These are phyloP conservation scores for Coprinellus micaceus DNA, from an alignment of 768 basidiomycete genomes.

Conservation along the genomic window DNA sequence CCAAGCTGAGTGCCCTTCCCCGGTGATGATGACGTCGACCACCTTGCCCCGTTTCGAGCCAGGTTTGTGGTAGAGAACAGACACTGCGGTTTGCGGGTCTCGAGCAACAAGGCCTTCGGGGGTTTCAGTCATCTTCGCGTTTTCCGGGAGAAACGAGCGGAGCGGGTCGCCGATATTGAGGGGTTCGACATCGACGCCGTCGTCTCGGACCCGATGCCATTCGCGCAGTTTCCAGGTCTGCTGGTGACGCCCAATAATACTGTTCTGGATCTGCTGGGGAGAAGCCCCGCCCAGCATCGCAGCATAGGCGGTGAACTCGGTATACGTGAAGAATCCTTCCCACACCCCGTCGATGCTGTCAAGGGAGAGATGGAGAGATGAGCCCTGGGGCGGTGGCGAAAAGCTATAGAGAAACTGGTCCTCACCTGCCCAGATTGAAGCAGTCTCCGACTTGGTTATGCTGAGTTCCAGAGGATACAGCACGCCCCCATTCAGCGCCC, in stretches of 20 bases:
- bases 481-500: slow-evolving; percentile 70
- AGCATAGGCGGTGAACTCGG: slow-evolving; percentile 82
- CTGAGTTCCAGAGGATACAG: slow-evolving; percentile 35
- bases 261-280: slow-evolving; percentile 64
- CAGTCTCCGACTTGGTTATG: slow-evolving; percentile 37
- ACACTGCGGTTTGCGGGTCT: slow-evolving; percentile 36
- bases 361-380: not conserved
- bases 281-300: slow-evolving; percentile 66
- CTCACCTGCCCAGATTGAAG: slow-evolving; percentile 58
- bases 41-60: slow-evolving; percentile 17
- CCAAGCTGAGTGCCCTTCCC: slow-evolving; percentile 93
- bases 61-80: slow-evolving; percentile 30
- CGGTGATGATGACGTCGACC: slow-evolving; percentile 64
- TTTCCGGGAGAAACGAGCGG: slow-evolving; percentile 55
- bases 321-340: slow-evolving; percentile 83
- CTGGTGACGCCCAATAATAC: slow-evolving; percentile 75
- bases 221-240: slow-evolving; percentile 90
- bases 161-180: slow-evolving; percentile 59
- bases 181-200: slow-evolving; percentile 29
- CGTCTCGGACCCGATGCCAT: slow-evolving; percentile 50
- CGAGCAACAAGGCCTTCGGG: slow-evolving; percentile 44
- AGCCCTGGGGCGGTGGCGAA: not conserved
- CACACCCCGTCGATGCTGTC: slow-evolving; percentile 68
- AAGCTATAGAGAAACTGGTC: slow-evolving; percentile 1
- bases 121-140: slow-evolving; percentile 46